phyloP scores from a whole-genome alignment of 441 rosid species.

The Gossypium aridum region DNA sequence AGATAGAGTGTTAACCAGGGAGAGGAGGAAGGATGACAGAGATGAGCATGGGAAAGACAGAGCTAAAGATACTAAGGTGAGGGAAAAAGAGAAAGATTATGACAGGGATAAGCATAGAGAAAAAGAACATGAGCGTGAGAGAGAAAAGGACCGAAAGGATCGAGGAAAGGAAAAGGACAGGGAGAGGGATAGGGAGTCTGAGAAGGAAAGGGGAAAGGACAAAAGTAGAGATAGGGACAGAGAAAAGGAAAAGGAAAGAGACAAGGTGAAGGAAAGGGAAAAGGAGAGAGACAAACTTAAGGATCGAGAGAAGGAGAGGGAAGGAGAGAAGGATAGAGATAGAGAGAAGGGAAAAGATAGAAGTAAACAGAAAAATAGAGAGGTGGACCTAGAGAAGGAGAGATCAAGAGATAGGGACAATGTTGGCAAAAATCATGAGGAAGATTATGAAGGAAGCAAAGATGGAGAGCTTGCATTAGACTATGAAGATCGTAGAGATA shows the following conservation, averaged over 20 bases:
- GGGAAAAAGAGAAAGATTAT: constrained; percentile 19
- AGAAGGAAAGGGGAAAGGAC: constrained; percentile 35
- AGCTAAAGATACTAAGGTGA: constrained; percentile 16
- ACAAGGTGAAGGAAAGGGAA: constrained; percentile 31
- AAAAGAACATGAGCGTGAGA: constrained; percentile 23
- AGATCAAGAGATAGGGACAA: constrained; percentile 44
- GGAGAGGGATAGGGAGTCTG: constrained; percentile 39
- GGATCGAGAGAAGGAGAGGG: constrained; percentile 50
- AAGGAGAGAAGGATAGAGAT: constrained; percentile 41
- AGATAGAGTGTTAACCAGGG: constrained; percentile 15
- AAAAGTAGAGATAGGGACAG: constrained; percentile 40
- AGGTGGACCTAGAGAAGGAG: constrained; percentile 38
- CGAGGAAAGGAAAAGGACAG: constrained; percentile 19
- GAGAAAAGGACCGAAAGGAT: constrained; percentile 29
- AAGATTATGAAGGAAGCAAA: constrained; percentile 28
- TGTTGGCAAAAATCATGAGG: constrained; percentile 25
- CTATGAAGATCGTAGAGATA: constrained; percentile 36
- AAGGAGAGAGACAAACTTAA: constrained; percentile 41
- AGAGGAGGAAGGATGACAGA: constrained; percentile 26
- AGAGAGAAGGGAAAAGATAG: constrained; percentile 41
- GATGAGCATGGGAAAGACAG: constrained; percentile 24
- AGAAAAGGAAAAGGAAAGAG: constrained; percentile 40
- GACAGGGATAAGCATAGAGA: constrained; percentile 21
- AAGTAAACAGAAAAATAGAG: constrained; percentile 31
- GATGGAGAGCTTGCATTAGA: constrained; percentile 22